Conservation (phyloP, 1,284 basidiomycete genomes). For the Ceratobasidium sp. region DNA sequence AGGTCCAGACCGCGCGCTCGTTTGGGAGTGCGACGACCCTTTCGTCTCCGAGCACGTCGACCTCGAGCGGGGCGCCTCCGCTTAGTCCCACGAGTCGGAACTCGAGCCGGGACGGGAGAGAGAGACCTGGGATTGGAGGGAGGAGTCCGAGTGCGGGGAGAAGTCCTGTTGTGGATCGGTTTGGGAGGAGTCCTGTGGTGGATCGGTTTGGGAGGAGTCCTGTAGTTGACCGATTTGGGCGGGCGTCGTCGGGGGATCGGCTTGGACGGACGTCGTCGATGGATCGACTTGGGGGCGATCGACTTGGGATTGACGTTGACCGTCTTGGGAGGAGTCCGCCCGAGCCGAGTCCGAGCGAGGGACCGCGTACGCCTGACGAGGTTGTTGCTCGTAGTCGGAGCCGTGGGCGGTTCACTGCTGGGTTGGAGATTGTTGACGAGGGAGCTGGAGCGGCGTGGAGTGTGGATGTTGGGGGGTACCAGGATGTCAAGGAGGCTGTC, state of each 20-base stretch:
- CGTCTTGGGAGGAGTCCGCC: slow-evolving; percentile 20
- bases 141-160: neutral
- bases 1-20: slow-evolving; percentile 28
- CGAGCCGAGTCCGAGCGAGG: slow-evolving; percentile 20
- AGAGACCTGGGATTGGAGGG: neutral
- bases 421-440: slow-evolving; percentile 28
- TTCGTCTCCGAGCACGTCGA: slow-evolving; percentile 8
- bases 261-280: neutral
- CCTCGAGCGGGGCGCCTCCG: slow-evolving; percentile 19
- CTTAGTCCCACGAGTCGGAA: slow-evolving; percentile 14
- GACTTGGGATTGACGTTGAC: slow-evolving; percentile 15
- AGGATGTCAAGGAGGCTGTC: neutral
- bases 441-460: slow-evolving; percentile 13
- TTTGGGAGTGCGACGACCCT: slow-evolving; percentile 6
- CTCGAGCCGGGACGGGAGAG: slow-evolving; percentile 15
- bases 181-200: neutral
- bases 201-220: neutral
- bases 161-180: neutral
- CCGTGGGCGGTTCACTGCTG: slow-evolving; percentile 32
- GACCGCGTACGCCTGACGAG: slow-evolving; percentile 41
- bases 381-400: slow-evolving; percentile 29
- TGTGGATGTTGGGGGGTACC: neutral
- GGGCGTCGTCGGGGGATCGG: neutral
- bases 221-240: neutral
- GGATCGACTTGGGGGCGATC: slow-evolving; percentile 8